Evolutionary conservation across 2,329 filamentous ascomycete genomes (phyloP).

Genomic region (Epichloe scottii): DNA sequence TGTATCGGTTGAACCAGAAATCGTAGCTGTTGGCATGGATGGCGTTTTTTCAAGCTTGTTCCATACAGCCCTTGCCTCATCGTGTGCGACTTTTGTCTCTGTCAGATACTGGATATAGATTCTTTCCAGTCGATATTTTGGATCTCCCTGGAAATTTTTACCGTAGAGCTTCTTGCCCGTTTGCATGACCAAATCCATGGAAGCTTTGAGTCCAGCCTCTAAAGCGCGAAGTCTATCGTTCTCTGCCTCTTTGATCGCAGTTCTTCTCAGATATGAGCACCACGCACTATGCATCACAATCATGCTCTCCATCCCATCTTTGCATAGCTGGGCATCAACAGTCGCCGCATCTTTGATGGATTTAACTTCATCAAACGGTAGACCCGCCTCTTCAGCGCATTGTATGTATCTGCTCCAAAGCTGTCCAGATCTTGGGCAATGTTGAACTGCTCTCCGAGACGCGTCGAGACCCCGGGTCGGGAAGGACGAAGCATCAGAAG

Average conservation of each 20-base stretch:
- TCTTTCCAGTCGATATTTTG: constrained; percentile 75
- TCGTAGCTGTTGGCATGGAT: constrained; percentile 68
- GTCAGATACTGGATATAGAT: constrained; percentile 88
- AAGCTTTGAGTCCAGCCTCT: constrained; percentile 76
- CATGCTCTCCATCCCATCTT: constrained; percentile 74
- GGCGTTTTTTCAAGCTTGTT: constrained; percentile 52
- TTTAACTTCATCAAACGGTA: constrained; percentile 70
- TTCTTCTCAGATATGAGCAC: constrained; percentile 86
- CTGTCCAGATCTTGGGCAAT: constrained; percentile 85
- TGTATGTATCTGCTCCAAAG: constrained; percentile 87
- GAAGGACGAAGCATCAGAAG: constrained; percentile 26
- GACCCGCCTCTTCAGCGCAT: constrained; percentile 65
- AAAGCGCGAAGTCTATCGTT: constrained; percentile 83
- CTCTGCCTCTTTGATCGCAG: constrained; percentile 61
- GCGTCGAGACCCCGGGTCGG: constrained; percentile 47
- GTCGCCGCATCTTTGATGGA: constrained; percentile 88
- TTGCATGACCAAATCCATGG: constrained; percentile 73
- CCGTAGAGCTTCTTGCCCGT: constrained; percentile 67
- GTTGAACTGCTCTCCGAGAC: constrained; percentile 68
- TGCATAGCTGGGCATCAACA: constrained; percentile 70
- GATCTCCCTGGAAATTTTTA: constrained; percentile 68
- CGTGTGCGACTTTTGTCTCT: constrained; percentile 65
- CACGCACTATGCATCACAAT: constrained; percentile 87
- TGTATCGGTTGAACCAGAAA: constrained; percentile 88
- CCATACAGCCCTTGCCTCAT: constrained; percentile 69